Conservation (phyloP, 805 yeast species). For the Candida sakaeoensis region DNA sequence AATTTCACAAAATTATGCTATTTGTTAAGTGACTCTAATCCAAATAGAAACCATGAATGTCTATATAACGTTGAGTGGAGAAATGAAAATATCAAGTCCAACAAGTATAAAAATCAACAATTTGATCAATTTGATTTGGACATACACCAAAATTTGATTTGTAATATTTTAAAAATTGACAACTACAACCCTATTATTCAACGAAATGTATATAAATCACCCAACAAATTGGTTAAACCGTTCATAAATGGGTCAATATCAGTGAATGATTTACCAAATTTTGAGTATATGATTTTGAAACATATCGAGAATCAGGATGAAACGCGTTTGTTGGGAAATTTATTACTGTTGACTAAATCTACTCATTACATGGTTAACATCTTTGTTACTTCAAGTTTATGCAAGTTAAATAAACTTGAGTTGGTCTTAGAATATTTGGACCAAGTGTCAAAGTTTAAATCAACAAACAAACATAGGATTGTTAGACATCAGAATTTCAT, state of each 20-base stretch:
- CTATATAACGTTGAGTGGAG: constrained; percentile 20
- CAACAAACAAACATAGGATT: not conserved
- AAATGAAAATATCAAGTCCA: constrained; percentile 18
- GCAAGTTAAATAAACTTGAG: constrained; percentile 2
- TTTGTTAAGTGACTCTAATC: not conserved
- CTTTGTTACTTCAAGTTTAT: constrained; percentile 25
- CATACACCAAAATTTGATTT: constrained; percentile 12
- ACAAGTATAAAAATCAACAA: constrained; percentile 10
- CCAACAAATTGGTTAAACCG: constrained; percentile 19
- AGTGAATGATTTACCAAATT: constrained; percentile 30
- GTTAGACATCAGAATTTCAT: constrained; percentile 5
- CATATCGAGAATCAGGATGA: constrained; percentile 8
- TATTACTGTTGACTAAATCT: constrained; percentile 15
- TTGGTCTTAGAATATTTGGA: not conserved
- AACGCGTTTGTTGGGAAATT: not conserved
- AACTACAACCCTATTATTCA: constrained; percentile 24
- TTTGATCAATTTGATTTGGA: constrained; percentile 10
- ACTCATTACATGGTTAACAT: constrained; percentile 23
- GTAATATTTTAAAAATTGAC: constrained; percentile 3
- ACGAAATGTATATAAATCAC: constrained; percentile 24
- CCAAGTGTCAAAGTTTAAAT: not conserved
- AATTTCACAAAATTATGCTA: constrained; percentile 18
- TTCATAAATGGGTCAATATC: constrained; percentile 25
- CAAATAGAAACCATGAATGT: constrained; percentile 12
- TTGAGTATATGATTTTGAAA: constrained; percentile 17